These are phyloP conservation scores for Solanum sitiens DNA, from an alignment of 257 asterid genomes.

Conservation along the genomic window DNA sequence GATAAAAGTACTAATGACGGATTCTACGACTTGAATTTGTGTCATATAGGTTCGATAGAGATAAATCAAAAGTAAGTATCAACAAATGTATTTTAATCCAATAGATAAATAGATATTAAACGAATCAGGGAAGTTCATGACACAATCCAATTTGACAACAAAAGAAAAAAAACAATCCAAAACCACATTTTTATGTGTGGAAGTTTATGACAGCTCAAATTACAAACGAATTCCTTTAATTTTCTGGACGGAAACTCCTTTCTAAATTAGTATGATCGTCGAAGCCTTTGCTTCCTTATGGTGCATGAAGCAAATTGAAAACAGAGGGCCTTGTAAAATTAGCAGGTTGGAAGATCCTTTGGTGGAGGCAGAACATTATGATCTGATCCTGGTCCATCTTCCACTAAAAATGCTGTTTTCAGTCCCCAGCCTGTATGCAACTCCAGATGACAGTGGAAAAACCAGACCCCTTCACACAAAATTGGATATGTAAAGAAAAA, in stretches of 20 bases:
- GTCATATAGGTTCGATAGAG: background rate
- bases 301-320: background rate
- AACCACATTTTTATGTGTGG: background rate
- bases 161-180: background rate
- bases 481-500: background rate
- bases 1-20: background rate
- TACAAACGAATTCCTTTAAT: background rate
- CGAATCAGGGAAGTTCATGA: background rate
- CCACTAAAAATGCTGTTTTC: constrained; percentile 48
- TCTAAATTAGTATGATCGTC: background rate
- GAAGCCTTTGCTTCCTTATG: background rate
- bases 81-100: background rate
- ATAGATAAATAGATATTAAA: background rate
- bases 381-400: constrained; percentile 42
- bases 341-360: constrained; percentile 46
- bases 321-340: background rate
- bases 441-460: constrained; percentile 53
- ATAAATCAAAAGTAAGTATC: background rate
- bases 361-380: constrained; percentile 43
- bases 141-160: background rate
- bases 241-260: no score
- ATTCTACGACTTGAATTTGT: background rate
- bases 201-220: background rate
- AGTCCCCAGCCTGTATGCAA: constrained; percentile 58
- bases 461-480: constrained; percentile 34